phyloP scores from a whole-genome alignment of 495 filamentous ascomycete species.

The Aspergillus kassunensis region DNA sequence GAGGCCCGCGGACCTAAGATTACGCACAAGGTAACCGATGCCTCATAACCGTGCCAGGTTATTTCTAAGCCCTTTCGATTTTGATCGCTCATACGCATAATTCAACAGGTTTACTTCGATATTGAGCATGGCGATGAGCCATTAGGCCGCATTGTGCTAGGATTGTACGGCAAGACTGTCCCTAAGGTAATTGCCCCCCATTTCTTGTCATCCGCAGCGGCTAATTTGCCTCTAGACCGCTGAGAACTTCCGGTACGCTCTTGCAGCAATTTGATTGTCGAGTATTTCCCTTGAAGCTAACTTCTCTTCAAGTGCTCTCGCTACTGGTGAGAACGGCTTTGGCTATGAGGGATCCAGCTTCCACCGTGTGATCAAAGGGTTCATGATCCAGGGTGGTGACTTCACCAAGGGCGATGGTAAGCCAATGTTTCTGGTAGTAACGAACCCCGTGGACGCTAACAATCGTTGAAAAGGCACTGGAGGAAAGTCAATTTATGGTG shows the following conservation, averaged over 20 bases:
- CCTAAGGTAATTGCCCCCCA: conserved; percentile 57
- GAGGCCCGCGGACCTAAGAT: conserved; percentile 91
- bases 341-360: conserved; percentile 94
- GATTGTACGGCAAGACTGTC: conserved; percentile 97
- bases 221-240: conserved; percentile 54
- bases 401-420: conserved; percentile 88
- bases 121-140: conserved; percentile 84
- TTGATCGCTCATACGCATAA: background rate
- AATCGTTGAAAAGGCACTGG: conserved; percentile 60
- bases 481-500: conserved; percentile 96
- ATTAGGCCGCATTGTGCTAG: conserved; percentile 83
- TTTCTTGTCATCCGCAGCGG: conserved; percentile 2
- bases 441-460: conserved; percentile 3
- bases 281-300: conserved; percentile 15
- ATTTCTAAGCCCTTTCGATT: too few relatives aligned
- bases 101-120: conserved; percentile 81
- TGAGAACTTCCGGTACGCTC: conserved; percentile 90
- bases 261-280: too few relatives aligned
- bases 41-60: background rate
- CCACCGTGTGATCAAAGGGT: conserved; percentile 97
- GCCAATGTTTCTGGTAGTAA: conserved; percentile 1
- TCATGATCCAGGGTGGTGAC: conserved; percentile 99
- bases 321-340: conserved; percentile 95
- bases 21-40: conserved; percentile 70
- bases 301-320: conserved; percentile 58